These are phyloP conservation scores for Benincasa hispida DNA, from an alignment of 306 rosid genomes.

Conservation along the genomic window DNA sequence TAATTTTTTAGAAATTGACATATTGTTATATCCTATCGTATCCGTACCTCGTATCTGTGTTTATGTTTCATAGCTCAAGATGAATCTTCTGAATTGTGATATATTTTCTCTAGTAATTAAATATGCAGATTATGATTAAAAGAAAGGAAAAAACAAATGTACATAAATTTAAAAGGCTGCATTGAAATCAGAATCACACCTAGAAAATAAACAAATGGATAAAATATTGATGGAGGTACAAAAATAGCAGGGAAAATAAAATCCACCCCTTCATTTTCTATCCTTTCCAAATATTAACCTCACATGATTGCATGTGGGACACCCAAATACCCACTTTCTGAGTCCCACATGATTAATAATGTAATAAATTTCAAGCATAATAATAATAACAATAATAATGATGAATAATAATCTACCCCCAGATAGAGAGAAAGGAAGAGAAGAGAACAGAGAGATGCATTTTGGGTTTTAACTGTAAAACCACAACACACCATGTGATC, in stretches of 20 bases:
- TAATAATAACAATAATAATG: background rate
- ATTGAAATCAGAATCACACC: background rate
- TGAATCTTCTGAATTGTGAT: too few species aligned
- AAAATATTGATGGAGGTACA: background rate
- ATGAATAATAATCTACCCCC: background rate
- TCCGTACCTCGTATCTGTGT: too few species aligned
- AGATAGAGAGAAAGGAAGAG: background rate
- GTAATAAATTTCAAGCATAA: background rate
- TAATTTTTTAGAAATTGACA: too few species aligned
- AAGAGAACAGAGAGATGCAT: background rate
- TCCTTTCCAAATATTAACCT: constrained; percentile 8
- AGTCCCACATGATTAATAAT: constrained; percentile 31
- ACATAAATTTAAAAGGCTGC: background rate
- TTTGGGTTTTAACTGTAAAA: constrained; percentile 13
- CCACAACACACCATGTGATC: constrained; percentile 46
- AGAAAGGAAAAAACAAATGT: background rate
- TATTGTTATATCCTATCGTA: too few species aligned
- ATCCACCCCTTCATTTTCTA: background rate
- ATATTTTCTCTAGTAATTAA: too few species aligned
- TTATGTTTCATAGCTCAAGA: too few species aligned
- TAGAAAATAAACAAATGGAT: background rate
- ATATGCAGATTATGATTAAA: background rate
- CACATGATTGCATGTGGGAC: constrained; percentile 68
- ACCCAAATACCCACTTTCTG: constrained; percentile 17
- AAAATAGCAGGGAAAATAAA: background rate